Evolutionary conservation across 2,329 filamentous ascomycete genomes (phyloP).

Genomic region (Sclerotinia borealis): DNA sequence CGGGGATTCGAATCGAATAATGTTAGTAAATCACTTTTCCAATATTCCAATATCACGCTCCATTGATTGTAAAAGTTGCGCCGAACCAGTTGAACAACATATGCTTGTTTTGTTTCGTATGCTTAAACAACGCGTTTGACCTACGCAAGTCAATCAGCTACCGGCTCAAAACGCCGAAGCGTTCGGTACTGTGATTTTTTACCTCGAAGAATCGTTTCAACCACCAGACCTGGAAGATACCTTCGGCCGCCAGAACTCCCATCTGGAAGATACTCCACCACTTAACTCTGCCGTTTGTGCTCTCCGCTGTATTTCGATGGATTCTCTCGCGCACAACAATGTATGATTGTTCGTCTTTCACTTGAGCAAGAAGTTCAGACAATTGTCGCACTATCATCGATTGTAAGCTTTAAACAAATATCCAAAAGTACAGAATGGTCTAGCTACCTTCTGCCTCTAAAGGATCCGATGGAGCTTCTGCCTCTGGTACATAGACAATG

Average conservation of each 20-base stretch:
- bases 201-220: constrained; percentile 96
- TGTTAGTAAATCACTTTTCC: constrained; percentile 17
- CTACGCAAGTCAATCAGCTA: constrained; percentile 31
- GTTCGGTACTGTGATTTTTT: constrained; percentile 30
- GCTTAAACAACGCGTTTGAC: constrained; percentile 60
- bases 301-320: constrained; percentile 97
- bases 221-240: constrained; percentile 99
- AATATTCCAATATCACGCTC: constrained; percentile 11
- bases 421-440: constrained; percentile 19
- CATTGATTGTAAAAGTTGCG: constrained; percentile 20
- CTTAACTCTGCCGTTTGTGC: constrained; percentile 94
- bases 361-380: constrained; percentile 78
- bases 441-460: constrained; percentile 76
- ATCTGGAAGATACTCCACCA: constrained; percentile 99
- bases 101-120: constrained; percentile 5
- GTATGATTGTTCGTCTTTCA: constrained; percentile 97
- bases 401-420: not conserved
- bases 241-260: constrained; percentile 79
- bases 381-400: constrained; percentile 63
- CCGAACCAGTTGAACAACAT: constrained; percentile 21
- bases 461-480: constrained; percentile 77
- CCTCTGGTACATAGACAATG: constrained; percentile 92
- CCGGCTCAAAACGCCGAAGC: constrained; percentile 29
- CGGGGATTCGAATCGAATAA: not conserved
- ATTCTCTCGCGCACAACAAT: constrained; percentile 92